Percentiles rank a stretch among this genome's conserved stretches.
Conservation (phyloP, 176 grass and related monocot species). For the Triticum urartu region DNA sequence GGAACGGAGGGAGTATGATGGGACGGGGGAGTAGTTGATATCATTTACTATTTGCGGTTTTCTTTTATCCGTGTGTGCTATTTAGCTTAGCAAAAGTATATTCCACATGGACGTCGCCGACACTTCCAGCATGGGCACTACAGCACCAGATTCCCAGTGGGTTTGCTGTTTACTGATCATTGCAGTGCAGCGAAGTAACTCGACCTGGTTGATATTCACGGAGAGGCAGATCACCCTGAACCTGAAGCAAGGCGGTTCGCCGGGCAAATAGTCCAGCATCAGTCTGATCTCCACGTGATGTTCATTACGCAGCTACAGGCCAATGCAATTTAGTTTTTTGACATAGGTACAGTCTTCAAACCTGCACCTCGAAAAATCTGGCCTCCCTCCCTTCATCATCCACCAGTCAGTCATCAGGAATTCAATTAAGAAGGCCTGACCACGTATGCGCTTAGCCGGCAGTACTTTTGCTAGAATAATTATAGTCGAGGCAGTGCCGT, state of each 20-base stretch:
- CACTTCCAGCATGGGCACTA: neutral
- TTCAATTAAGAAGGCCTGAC: neutral
- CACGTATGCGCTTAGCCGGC: constrained; percentile 5
- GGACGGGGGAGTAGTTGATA: no score
- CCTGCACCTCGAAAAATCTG: neutral
- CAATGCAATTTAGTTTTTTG: constrained; percentile 1
- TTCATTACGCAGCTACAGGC: neutral
- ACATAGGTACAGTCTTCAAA: neutral
- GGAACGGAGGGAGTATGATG: no score
- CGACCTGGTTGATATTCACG: neutral
- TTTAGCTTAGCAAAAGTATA: no score
- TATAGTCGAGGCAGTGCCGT: constrained; percentile 7
- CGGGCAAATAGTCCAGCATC: constrained; percentile 15
- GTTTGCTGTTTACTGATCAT: neutral
- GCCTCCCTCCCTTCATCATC: neutral
- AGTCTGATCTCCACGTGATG: constrained; percentile 18
- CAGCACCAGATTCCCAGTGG: neutral
- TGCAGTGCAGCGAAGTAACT: neutral
- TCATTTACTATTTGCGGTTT: no score
- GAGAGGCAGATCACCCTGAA: neutral
- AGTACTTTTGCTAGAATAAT: neutral
- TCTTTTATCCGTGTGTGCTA: no score
- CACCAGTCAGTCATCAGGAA: no score
- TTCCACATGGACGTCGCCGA: neutral
- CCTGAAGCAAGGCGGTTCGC: neutral